A percentile compares a stretch with the other conserved stretches of the same genome.
These are phyloP conservation scores for Tuber brumale DNA, from an alignment of 495 filamentous ascomycete species.

Conservation along the genomic window DNA sequence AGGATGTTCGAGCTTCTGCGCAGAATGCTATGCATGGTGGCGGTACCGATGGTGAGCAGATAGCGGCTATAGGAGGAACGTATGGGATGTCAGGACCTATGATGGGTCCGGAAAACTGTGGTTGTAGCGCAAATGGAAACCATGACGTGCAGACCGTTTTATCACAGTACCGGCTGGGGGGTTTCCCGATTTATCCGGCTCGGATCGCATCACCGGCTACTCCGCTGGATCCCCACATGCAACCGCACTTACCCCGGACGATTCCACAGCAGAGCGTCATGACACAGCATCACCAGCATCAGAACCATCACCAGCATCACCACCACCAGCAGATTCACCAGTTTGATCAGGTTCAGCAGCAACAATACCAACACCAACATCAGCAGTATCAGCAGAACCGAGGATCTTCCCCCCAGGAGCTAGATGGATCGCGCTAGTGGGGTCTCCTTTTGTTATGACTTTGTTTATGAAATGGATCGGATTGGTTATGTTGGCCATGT, in stretches of 20 bases:
- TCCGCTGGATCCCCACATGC: neutral
- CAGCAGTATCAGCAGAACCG: neutral
- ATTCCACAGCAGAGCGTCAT: neutral
- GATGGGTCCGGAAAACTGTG: neutral
- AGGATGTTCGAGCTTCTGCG: neutral
- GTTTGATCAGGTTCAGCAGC: too few relatives aligned
- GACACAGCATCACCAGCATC: neutral
- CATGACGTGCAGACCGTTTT: neutral
- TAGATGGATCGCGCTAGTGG: neutral
- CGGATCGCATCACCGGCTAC: neutral
- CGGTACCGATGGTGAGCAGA: neutral
- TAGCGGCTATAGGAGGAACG: neutral
- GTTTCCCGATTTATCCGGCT: neutral
- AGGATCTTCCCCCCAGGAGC: neutral
- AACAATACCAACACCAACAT: neutral
- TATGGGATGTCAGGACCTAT: neutral
- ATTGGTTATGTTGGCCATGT: neutral
- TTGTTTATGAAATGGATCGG: neutral
- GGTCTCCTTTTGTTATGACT: neutral
- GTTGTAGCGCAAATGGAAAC: neutral
- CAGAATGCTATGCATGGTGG: neutral
- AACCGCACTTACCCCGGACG: too few relatives aligned
- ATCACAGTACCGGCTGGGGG: neutral
- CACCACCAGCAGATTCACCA: neutral
- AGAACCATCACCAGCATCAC: neutral